Evolutionary conservation across 2,329 filamentous ascomycete species (phyloP), one percentile per base, ranked within the genome.

Genomic region (Paraphoma chrysanthemicola): DNA sequence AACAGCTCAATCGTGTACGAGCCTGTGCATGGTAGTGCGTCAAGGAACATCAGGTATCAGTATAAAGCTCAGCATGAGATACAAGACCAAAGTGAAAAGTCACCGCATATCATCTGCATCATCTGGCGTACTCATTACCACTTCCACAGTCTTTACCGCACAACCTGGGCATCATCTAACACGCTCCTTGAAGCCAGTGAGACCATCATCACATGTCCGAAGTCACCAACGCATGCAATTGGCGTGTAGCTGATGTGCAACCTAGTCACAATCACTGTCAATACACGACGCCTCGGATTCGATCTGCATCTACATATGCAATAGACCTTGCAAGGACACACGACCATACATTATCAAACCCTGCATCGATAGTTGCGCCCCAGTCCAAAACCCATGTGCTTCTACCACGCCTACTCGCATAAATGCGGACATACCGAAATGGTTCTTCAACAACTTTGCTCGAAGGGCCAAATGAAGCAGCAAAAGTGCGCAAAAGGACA

Each of bases 371-470:
- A 23, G 23, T 23, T 23, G 23, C 23, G 5, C 23, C 23, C 23
- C 23, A 36, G 33, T 36, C 33, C 39, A 29, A 45, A n/a, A 16
- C 3, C 39, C n/a, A 82, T 81, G 80, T 81, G 79, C 71, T 79
- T 75, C 67, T 81, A 80, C 69, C 80, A 81, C 67, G 80, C 79
- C 46, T 80, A 82, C 71, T 74, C 70, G 3, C 76, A 81, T 69
- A 66, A 69, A 12, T 82, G 80, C 66, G 79, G 79, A 44, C 80
- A 82, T 64, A 79, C 78, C 14, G 69, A 73, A 53, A 80, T 73
- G 63, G 54, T 74, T 10, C 67, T 76, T 51, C 66, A 69, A 33
- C 62, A 70, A 45, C 58, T 71, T 18, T 76, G 72, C 28, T 36
- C 63, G 2, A 67, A 65, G 16, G 71, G 66, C 5, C 70, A 74